These are phyloP conservation scores for Candida morakotiae DNA, from an alignment of 805 yeast species.

Conservation along the genomic window DNA sequence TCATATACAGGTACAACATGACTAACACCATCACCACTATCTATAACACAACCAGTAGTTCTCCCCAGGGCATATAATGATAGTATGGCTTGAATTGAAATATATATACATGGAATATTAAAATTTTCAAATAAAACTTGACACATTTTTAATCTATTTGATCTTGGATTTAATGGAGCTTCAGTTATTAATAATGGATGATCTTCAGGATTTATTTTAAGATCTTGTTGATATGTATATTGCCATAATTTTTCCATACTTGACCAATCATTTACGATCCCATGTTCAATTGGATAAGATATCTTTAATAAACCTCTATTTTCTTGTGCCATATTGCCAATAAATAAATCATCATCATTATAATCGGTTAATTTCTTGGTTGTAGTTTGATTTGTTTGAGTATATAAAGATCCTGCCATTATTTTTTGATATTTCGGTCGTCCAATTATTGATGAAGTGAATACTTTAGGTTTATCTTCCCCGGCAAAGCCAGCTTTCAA, in stretches of 20 bases:
- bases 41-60: constrained; percentile 87
- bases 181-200: constrained; percentile 89
- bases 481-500: constrained; percentile 93
- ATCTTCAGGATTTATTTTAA: constrained; percentile 62
- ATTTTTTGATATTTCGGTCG: constrained; percentile 78
- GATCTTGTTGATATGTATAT: constrained; percentile 53
- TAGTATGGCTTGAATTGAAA: constrained; percentile 72
- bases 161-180: constrained; percentile 75
- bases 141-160: constrained; percentile 56
- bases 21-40: constrained; percentile 91
- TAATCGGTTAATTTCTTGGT: constrained; percentile 39
- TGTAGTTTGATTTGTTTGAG: constrained; percentile 5
- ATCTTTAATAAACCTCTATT: constrained; percentile 73
- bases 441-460: constrained; percentile 68
- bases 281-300: constrained; percentile 73
- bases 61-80: constrained; percentile 84
- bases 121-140: constrained; percentile 70
- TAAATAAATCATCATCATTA: constrained; percentile 48
- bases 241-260: constrained; percentile 85
- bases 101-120: constrained; percentile 71
- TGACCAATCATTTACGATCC: constrained; percentile 76
- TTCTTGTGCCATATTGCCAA: constrained; percentile 74
- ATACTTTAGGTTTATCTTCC: constrained; percentile 70
- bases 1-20: constrained; percentile 87
- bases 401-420: constrained; percentile 53